Evolutionary conservation across 345 rosid genomes (phyloP).

Genomic region (Boechera divaricarpa): DNA sequence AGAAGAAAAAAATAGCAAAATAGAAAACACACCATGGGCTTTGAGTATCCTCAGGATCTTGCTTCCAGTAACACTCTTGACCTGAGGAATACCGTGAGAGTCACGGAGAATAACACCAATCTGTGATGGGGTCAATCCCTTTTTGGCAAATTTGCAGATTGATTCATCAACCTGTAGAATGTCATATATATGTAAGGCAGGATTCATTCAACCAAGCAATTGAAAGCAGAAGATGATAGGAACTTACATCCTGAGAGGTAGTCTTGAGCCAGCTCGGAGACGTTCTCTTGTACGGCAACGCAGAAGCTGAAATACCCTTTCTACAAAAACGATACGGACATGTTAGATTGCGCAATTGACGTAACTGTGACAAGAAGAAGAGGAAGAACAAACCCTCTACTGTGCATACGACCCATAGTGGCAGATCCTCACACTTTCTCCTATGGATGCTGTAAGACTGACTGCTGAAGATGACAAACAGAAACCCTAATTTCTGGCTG

Average conservation of each 20-base stretch:
- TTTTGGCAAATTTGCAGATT: constrained; percentile 73
- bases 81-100: constrained; percentile 74
- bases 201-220: neutral
- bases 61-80: constrained; percentile 67
- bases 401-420: constrained; percentile 92
- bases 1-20: neutral
- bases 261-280: constrained; percentile 87
- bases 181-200: neutral
- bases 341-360: neutral
- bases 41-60: constrained; percentile 68
- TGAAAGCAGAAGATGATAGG: neutral
- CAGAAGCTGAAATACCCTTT: constrained; percentile 93
- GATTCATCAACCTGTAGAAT: constrained; percentile 58
- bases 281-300: constrained; percentile 83
- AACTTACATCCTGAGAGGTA: constrained; percentile 58
- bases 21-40: constrained; percentile 52
- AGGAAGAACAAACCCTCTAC: constrained; percentile 58
- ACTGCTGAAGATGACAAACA: constrained; percentile 19
- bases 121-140: constrained; percentile 74
- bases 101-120: constrained; percentile 78
- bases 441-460: constrained; percentile 3
- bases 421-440: constrained; percentile 15
- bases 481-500: constrained; percentile 13
- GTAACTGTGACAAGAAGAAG: neutral
- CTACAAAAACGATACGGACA: constrained; percentile 39